Evolutionary conservation across 2,329 filamentous ascomycete species (phyloP).

Genomic region (Pseudocercospora pini-densiflorae): DNA sequence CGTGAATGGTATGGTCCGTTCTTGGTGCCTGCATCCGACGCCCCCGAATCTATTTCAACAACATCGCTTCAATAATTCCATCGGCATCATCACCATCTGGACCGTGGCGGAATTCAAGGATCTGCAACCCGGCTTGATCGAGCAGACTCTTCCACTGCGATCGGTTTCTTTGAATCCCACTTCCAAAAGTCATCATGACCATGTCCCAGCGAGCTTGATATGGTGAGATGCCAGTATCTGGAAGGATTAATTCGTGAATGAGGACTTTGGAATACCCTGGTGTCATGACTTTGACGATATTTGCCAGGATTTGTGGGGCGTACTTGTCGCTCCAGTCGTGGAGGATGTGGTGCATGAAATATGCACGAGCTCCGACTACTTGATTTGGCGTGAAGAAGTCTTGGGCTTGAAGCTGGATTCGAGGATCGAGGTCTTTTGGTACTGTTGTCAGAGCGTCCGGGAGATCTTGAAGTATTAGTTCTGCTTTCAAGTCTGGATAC

Average conservation of each 20-base stretch:
- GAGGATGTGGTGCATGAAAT: conserved; percentile 18
- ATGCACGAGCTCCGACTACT: conserved; percentile 11
- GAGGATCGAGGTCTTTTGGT: neutral
- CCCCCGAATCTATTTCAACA: neutral
- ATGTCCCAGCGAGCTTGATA: neutral
- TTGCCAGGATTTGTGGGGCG: conserved; percentile 20
- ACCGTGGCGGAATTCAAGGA: neutral
- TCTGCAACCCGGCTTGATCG: neutral
- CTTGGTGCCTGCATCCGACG: neutral
- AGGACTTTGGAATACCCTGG: neutral
- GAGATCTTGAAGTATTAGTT: conserved; percentile 24
- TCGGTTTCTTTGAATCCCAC: conserved; percentile 1
- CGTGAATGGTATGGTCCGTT: no score
- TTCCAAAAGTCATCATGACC: conserved; percentile 1
- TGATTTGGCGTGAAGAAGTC: conserved; percentile 22
- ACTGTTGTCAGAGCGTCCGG: conserved; percentile 15
- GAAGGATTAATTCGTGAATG: neutral
- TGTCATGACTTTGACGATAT: conserved; percentile 2
- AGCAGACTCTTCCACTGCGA: conserved; percentile 1
- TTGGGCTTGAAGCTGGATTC: conserved; percentile 13
- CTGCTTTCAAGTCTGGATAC: conserved; percentile 16
- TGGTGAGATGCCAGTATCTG: neutral
- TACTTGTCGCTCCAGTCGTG: conserved; percentile 22
- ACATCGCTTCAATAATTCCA: neutral
- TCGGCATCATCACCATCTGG: neutral